A percentile compares a stretch with the other conserved stretches of the same genome.
Evolutionary conservation across 1,284 basidiomycete genomes (phyloP).

Genomic region (Boletellus deceptivus): DNA sequence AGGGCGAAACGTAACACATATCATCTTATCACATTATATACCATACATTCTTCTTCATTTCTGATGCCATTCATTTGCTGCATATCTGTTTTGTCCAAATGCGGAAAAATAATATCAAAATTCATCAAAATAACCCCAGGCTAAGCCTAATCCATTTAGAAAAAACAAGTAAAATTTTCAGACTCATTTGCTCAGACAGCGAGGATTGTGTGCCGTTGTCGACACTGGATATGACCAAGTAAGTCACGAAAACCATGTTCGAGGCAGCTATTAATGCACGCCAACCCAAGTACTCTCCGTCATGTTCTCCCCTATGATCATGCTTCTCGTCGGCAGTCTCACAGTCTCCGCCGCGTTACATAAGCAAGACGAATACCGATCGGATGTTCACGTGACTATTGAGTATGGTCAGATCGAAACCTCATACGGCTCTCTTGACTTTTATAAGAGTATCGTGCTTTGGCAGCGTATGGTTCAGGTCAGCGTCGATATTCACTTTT

Average conservation of each 20-base stretch:
- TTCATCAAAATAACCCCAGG: too few relatives aligned
- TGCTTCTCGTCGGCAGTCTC: conserved; percentile 97
- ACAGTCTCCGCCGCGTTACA: too few relatives aligned
- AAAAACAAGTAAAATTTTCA: too few relatives aligned
- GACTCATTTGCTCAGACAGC: conserved; percentile 65
- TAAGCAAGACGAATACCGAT: conserved; percentile 98
- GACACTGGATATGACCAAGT: conserved; percentile 82
- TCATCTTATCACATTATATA: too few relatives aligned
- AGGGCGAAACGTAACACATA: too few relatives aligned
- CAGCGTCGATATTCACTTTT: conserved; percentile 32
- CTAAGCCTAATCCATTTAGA: too few relatives aligned
- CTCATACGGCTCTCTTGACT: conserved; percentile 83
- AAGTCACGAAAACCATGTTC: conserved; percentile 32
- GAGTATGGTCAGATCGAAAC: conserved; percentile 85
- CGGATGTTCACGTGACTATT: conserved; percentile 88
- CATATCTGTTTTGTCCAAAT: too few relatives aligned
- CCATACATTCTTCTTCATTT: too few relatives aligned
- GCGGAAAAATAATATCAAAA: too few relatives aligned
- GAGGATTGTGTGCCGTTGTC: conserved; percentile 54
- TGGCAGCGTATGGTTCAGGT: conserved; percentile 99
- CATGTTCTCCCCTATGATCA: conserved; percentile 92
- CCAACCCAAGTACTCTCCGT: conserved; percentile 62
- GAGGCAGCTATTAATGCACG: background rate
- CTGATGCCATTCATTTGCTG: too few relatives aligned
- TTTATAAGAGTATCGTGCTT: conserved; percentile 98